Evolutionary conservation across 2,329 filamentous ascomycete genomes (phyloP), one percentile per base, ranked within the genome.

Genomic region (Fusarium oligoseptatum): DNA sequence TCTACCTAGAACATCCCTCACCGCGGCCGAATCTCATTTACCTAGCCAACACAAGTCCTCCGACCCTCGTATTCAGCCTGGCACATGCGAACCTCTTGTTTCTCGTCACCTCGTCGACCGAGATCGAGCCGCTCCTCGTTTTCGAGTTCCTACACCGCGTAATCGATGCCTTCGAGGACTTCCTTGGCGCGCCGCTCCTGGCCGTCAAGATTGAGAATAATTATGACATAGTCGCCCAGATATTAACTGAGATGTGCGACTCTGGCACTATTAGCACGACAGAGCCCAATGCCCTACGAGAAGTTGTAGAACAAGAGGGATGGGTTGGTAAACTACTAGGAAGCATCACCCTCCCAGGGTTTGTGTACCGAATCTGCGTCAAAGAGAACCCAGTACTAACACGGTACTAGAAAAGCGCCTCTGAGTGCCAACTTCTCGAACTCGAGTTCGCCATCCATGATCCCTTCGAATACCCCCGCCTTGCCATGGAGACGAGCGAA

Each of bases 231-330:
- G 93, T 97, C 37, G 95, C 95, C 20, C 97, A 99, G 84, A 86
- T 99, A 29, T 88, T 98, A 68, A 94, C 92, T 71, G 97, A 99
- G 84, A 97, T 99, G 93, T 98, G 97, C 82, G 97, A 99, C 87
- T 94, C 92, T 45, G 97, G 97, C 17, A 89, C 92, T n/a, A 89
- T 98, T 39, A 93, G 90, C 79, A 97, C 95, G 66, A 98, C 96
- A 1, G 97, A 99, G 82, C 93, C 94, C 11, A 98, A 99, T 86
- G 94, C 95, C 22, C 85, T 99, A 79, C 90, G 95, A 78, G 97
- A 99, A 81, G 88, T 96, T 15, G 95, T 99, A 15, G 95, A 98
- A 81, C 94, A 97, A 17, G 95, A 97, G 72, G 95, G 94, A 36
- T 93, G 95, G 85, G 90, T 98, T 83, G 95, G 94, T 76, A 98